Base-by-base conservation (phyloP, 2,329 filamentous ascomycete genomes). In the Ascochyta lentis region DNA sequence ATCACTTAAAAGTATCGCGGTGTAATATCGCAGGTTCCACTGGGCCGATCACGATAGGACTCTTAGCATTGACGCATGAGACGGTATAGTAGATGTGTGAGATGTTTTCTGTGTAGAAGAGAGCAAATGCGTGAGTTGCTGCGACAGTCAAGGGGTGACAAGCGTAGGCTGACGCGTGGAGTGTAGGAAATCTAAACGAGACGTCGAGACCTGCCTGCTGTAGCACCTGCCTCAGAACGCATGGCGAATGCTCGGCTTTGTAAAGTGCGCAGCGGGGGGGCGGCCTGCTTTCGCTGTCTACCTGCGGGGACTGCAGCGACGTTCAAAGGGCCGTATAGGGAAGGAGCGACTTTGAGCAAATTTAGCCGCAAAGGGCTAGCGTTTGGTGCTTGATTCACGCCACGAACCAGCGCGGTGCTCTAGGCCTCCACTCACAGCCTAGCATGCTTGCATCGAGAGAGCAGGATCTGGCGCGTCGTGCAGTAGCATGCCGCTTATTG, bases 121-220 rank as follows among this genome's bases (percentile, higher is more conserved):
- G 68, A 33, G 57, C 40, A 54, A 65, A 64, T 73, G 70, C 63
- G 72, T 59, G 51, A 12, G 64, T 64, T 70, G 47, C 56, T 69
- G 71, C 63, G 71, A 73, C 70, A 68, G 61, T 65, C 64, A 69
- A 69, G 70, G 66, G 58, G 43, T 51, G 61, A 59, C 64, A 68
- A 67, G 62, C 47, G 60, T 58, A 45, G 44, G 69, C 67, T 73
- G 72, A 73, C 60, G 69, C 73, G 55, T 61, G 60, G 54, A 68
- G 64, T 66, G 70, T 67, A 59, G 13, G 49, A 64, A 51, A 47
- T 51, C 47, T 51, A 34, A 42, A 51, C 33, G n/a, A 34, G 42
- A 37, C 37, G n/a, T 42, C 33, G n/a, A 34, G 42, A 37, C 37
- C 22, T 42, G 31, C 26, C 19, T 34, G 24, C 24, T 12, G 47